These are phyloP conservation scores for Xylaria longipes DNA, from an alignment of 495 filamentous ascomycete genomes.

Conservation along the genomic window DNA sequence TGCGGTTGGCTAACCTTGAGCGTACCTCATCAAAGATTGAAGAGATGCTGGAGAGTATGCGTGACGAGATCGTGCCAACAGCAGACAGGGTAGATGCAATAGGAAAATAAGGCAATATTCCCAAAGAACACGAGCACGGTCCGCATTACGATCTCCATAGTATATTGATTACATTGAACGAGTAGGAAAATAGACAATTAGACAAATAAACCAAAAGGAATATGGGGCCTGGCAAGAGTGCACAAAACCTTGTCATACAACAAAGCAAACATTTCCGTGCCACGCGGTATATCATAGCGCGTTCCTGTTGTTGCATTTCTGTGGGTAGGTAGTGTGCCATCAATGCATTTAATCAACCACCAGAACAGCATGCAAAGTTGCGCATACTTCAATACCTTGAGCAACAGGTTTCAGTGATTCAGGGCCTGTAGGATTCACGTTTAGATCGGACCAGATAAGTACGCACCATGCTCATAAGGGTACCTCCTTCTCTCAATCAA, in stretches of 20 bases:
- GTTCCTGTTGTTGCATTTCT: background rate
- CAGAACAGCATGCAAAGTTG: background rate
- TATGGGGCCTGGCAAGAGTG: too few species aligned
- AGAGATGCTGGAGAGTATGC: slow-evolving; percentile 38
- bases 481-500: background rate
- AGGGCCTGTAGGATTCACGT: background rate
- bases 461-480: background rate
- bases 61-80: slow-evolving; percentile 21
- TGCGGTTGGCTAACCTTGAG: slow-evolving; percentile 43
- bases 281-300: background rate
- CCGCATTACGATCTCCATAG: background rate
- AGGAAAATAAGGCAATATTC: slow-evolving; percentile 9
- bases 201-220: background rate
- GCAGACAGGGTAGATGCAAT: background rate
- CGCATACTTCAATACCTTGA: background rate
- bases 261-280: slow-evolving; percentile 8
- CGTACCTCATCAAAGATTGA: slow-evolving; percentile 45
- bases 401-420: background rate
- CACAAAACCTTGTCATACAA: background rate
- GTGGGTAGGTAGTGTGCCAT: background rate
- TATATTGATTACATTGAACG: background rate
- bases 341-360: background rate
- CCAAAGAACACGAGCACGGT: background rate
- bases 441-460: background rate
- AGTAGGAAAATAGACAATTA: background rate